Conservation (phyloP, 345 rosid genomes). For the Linum usitatissimum region DNA sequence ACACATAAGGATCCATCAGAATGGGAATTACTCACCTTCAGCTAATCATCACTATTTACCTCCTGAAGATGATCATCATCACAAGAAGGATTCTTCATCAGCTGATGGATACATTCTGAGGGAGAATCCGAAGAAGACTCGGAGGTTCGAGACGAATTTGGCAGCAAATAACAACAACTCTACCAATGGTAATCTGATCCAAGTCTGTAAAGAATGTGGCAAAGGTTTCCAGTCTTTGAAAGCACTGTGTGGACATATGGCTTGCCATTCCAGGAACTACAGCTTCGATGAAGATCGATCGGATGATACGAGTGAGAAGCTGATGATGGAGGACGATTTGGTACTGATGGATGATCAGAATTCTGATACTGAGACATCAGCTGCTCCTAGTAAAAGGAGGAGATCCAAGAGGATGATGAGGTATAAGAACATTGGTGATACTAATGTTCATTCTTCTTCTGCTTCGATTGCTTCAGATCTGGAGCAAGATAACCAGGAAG, state of each 20-base stretch:
- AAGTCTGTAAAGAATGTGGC: slow-evolving; percentile 72
- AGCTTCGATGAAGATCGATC: slow-evolving; percentile 21
- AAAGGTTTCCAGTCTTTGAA: slow-evolving; percentile 70
- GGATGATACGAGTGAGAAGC: slow-evolving; percentile 22
- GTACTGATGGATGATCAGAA: slow-evolving; percentile 35
- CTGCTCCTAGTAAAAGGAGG: slow-evolving; percentile 42
- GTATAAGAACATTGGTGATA: slow-evolving; percentile 25
- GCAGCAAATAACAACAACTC: slow-evolving; percentile 4
- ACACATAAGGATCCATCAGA: slow-evolving; percentile 76
- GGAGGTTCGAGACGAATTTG: slow-evolving; percentile 33
- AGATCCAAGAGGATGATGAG: slow-evolving; percentile 48
- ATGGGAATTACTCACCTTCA: slow-evolving; percentile 28
- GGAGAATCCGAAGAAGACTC: slow-evolving; percentile 60
- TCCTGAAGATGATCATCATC: slow-evolving; percentile 20
- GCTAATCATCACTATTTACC: slow-evolving; percentile 14
- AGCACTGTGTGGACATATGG: slow-evolving; percentile 95
- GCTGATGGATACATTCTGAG: slow-evolving; percentile 48
- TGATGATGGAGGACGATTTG: slow-evolving; percentile 20
- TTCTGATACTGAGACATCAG: slow-evolving; percentile 62
- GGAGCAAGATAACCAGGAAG: slow-evolving; percentile 62
- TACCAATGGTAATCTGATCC: slow-evolving; percentile 7
- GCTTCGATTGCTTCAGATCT: slow-evolving; percentile 38
- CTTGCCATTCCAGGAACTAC: slow-evolving; percentile 60
- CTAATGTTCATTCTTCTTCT: slow-evolving; percentile 1
- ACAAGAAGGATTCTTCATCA: slow-evolving; percentile 14